These are phyloP conservation scores for Linnemannia elongata DNA, from an alignment of 192 early-diverging fungal genomes.

Conservation along the genomic window DNA sequence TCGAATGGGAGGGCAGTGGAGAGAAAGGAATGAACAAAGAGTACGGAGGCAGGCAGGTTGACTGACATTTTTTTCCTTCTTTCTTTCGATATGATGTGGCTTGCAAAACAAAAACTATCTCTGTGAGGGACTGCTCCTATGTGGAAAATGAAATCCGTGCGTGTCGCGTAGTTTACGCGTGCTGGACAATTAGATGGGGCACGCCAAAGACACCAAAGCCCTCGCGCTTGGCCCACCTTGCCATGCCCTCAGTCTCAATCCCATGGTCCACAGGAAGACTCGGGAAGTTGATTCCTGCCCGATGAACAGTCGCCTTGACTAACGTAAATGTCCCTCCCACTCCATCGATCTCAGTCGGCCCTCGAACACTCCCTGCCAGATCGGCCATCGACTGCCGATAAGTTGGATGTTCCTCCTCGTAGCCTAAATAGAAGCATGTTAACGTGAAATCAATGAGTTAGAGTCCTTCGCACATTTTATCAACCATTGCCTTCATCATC, in stretches of 20 bases:
- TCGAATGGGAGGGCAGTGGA: background rate
- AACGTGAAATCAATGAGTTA: background rate
- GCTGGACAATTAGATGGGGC: conserved; percentile 73
- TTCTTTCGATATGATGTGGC: conserved; percentile 18
- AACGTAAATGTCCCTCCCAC: conserved; percentile 78
- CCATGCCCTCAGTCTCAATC: conserved; percentile 82
- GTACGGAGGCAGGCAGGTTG: background rate
- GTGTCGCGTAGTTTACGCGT: conserved; percentile 51
- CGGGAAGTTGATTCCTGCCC: conserved; percentile 75
- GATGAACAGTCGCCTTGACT: conserved; percentile 75
- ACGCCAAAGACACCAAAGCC: conserved; percentile 75
- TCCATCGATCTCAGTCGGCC: conserved; percentile 71
- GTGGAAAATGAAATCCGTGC: background rate
- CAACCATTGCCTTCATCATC: too few relatives aligned
- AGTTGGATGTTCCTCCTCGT: conserved; percentile 50
- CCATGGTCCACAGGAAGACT: conserved; percentile 72
- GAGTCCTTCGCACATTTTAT: background rate
- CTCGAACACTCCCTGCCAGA: conserved; percentile 34
- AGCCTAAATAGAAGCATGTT: conserved; percentile 40
- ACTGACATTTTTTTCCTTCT: background rate
- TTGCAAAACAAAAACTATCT: background rate
- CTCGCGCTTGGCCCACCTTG: conserved; percentile 75
- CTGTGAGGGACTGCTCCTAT: background rate
- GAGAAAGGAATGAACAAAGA: background rate
- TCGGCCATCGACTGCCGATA: conserved; percentile 63